Percentiles rank a stretch among this genome's conserved stretches.
Evolutionary conservation across 257 asterid species (phyloP).

Genomic region (Avicennia marina): DNA sequence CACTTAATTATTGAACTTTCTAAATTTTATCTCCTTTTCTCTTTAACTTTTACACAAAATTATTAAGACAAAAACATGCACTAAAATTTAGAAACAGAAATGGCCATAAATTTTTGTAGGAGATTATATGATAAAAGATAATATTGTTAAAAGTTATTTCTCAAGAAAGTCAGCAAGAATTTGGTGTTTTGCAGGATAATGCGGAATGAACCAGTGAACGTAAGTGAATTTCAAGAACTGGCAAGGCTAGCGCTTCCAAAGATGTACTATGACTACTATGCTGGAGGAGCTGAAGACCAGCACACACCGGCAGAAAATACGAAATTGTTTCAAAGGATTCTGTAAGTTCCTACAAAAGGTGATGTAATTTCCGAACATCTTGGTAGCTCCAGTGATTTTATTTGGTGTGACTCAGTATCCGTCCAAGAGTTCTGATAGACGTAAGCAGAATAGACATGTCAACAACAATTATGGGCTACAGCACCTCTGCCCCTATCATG

Average conservation of each 20-base stretch:
- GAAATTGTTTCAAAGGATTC: constrained; percentile 48
- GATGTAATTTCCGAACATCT: not conserved
- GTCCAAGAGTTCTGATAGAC: constrained; percentile 52
- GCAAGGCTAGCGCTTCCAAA: constrained; percentile 62
- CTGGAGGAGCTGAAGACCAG: constrained; percentile 69
- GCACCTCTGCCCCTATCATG: constrained; percentile 46
- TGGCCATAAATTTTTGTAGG: too few relatives aligned
- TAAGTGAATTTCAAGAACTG: constrained; percentile 49
- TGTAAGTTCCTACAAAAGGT: constrained; percentile 21
- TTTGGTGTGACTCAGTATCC: too few relatives aligned
- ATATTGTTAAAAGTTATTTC: too few relatives aligned
- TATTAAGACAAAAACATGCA: too few relatives aligned
- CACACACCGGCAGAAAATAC: constrained; percentile 50
- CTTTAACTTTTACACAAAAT: too few relatives aligned
- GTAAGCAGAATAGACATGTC: constrained; percentile 52
- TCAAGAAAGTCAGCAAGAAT: too few relatives aligned
- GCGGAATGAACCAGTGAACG: constrained; percentile 42
- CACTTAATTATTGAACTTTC: too few relatives aligned
- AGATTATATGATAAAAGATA: too few relatives aligned
- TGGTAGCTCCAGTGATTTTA: too few relatives aligned
- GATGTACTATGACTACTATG: constrained; percentile 50
- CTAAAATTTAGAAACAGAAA: too few relatives aligned
- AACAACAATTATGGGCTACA: constrained; percentile 41
- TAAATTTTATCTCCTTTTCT: too few relatives aligned
- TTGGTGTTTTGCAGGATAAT: constrained; percentile 18